Conservation (phyloP, 768 basidiomycete species). For the Mycena galericulata region DNA sequence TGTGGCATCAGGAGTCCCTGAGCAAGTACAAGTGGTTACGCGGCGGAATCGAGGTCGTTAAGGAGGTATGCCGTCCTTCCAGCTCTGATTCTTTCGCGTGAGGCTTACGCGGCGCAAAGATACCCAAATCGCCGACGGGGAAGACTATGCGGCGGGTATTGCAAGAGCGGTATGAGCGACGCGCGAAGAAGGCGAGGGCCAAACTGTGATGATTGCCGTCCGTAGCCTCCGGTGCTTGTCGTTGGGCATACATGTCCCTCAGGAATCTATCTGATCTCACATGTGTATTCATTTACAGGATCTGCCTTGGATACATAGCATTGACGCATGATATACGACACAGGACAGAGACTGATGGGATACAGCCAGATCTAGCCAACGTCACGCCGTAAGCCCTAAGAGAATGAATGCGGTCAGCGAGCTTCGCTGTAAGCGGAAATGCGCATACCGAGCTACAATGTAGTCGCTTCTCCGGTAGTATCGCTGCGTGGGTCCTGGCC, state of each 20-base stretch:
- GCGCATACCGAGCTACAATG: constrained; percentile 6
- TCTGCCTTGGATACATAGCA: constrained; percentile 4
- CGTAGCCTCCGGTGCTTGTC: no score
- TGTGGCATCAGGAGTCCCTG: constrained; percentile 71
- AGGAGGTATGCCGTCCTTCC: constrained; percentile 56
- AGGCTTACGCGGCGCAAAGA: constrained; percentile 50
- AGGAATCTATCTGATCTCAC: not conserved
- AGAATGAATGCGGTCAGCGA: not conserved
- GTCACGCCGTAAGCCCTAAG: not conserved
- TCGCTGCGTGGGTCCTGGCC: constrained; percentile 1
- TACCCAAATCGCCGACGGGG: constrained; percentile 81
- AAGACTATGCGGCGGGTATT: constrained; percentile 74
- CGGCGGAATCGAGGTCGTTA: constrained; percentile 76
- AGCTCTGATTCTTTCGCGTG: constrained; percentile 19
- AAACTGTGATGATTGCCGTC: no score
- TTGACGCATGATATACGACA: not conserved
- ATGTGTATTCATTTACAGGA: not conserved
- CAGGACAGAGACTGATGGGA: not conserved
- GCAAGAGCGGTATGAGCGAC: constrained; percentile 66
- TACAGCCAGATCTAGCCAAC: constrained; percentile 6
- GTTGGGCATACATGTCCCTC: not conserved
- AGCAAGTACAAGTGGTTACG: constrained; percentile 84
- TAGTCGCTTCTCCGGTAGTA: not conserved
- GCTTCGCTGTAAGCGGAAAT: not conserved
- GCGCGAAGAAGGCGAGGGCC: constrained; percentile 33